phyloP scores from a whole-genome alignment of 192 early-diverging fungal genomes.

The Gorgonomyces haynaldii region DNA sequence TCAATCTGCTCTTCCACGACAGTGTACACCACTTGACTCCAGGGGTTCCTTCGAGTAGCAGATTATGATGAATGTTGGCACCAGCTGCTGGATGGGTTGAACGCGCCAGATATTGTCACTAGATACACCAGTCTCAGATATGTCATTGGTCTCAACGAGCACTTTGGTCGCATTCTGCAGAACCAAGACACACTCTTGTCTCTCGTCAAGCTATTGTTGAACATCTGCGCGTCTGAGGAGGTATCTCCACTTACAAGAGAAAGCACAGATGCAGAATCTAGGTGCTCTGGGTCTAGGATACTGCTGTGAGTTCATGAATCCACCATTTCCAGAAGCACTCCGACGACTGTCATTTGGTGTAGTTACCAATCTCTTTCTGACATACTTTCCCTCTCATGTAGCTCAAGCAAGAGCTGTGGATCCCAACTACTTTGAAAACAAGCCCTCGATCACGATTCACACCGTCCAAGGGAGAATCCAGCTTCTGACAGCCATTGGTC shows the following conservation, averaged over 20 bases:
- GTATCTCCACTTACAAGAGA: conserved; percentile 2
- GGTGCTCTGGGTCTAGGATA: background rate
- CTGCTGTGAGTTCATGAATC: background rate
- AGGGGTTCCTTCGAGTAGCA: no score
- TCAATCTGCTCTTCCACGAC: no score
- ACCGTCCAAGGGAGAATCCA: conserved; percentile 17
- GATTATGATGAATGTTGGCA: no score
- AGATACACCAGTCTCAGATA: no score
- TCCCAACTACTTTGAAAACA: conserved; percentile 14
- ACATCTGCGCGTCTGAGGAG: conserved; percentile 14
- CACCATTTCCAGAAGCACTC: conserved; percentile 9
- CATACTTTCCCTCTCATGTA: conserved; percentile 25
- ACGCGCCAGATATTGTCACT: no score
- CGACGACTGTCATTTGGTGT: conserved; percentile 18
- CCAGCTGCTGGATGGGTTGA: no score
- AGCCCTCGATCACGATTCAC: conserved; percentile 14
- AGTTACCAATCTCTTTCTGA: conserved; percentile 13
- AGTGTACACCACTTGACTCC: no score
- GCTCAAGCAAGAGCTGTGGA: conserved; percentile 3
- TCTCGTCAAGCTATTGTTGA: conserved; percentile 10
- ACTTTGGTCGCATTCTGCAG: no score
- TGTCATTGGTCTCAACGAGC: no score
- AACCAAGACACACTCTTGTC: no score
- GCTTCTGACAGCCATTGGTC: conserved; percentile 19
- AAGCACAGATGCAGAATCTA: background rate